Evolutionary conservation across 2,329 filamentous ascomycete genomes (phyloP), one percentile per base, ranked within the genome.

Genomic region (Xylariaceae sp.): DNA sequence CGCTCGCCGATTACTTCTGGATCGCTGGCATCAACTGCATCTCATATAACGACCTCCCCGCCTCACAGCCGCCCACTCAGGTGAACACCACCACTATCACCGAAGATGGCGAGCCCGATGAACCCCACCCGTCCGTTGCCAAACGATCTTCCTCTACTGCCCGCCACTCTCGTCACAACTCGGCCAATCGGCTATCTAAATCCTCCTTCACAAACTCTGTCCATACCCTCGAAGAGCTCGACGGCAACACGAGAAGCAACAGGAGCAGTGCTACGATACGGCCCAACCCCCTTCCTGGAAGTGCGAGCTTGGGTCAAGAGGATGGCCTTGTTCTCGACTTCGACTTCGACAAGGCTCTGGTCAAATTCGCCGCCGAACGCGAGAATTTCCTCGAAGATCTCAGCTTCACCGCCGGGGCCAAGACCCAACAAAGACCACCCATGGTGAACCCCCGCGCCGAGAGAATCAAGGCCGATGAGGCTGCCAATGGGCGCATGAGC

Each of bases 321-420:
- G 66, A 67, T 32, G 56, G 63, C 35, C 56, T 72, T 25, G 67
- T 77, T 51, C 70, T 67, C 47, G 89, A 95, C 62, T 89, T 88
- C 60, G 93, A 97, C 66, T 98, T 98, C 60, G 93, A 97, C 64
- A 84, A 87, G 61, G 92, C 93, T 21, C 75, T 98, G 55, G 73
- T 90, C 60, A 97, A 96, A 69, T 98, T 98, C 65, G 90, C 93
- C 37, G 86, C 85, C n/a, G 92, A 97, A 71, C 79, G 93, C 54
- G 93, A 98, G 59, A 86, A 85, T 49, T 98, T 98, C 60, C 73
- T 97, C 42, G 88, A 95, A 53, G 93, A 98, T 64, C 77, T 97
- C 43, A 89, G 85, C 55, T 90, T 97, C 64, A 88, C 80, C 55
- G 89, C 91, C 19, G 90, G 91, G 35, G 86, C 87, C 33, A 86